Conservation (phyloP, 139 green algal genomes). For the Closterium sp. region DNA sequence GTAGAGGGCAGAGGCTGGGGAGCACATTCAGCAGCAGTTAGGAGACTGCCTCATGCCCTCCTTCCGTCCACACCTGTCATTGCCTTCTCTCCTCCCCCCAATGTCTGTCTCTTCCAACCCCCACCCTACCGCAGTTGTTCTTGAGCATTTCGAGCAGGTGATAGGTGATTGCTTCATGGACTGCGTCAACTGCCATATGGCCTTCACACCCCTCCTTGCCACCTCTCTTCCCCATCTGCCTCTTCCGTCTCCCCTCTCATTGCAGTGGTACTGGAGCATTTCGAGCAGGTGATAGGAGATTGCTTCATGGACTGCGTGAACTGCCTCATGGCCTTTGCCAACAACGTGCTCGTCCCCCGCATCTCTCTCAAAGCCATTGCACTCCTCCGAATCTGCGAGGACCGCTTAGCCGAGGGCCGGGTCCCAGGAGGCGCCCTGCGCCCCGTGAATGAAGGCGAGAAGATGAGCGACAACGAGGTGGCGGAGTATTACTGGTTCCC, state of each 20-base stretch:
- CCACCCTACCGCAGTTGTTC: too few species aligned
- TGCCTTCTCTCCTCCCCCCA: too few species aligned
- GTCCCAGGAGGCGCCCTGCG: background rate
- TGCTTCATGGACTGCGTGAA: slow-evolving; percentile 99
- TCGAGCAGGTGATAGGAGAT: slow-evolving; percentile 93
- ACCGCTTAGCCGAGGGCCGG: slow-evolving; percentile 84
- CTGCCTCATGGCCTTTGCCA: slow-evolving; percentile 98
- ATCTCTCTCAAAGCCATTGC: slow-evolving; percentile 95
- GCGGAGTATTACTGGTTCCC: slow-evolving; percentile 94
- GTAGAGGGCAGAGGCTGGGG: too few species aligned
- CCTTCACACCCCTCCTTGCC: too few species aligned
- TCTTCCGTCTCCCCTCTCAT: background rate
- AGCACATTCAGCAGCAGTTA: too few species aligned
- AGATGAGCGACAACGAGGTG: slow-evolving; percentile 37
- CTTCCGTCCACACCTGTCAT: too few species aligned
- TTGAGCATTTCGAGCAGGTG: too few species aligned
- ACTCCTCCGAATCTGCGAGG: slow-evolving; percentile 94
- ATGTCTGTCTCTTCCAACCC: too few species aligned
- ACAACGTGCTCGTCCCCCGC: slow-evolving; percentile 89
- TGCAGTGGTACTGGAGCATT: slow-evolving; percentile 64
- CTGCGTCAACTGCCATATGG: slow-evolving; percentile 89
- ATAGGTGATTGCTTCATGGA: too few species aligned
- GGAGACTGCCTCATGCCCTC: too few species aligned
- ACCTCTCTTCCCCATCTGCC: background rate
- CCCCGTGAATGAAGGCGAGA: slow-evolving; percentile 14